Percentiles rank a stretch among this genome's conserved stretches.
phyloP scores from a whole-genome alignment of 371 early-diverging fungal species.

The Actinomucor elegans region DNA sequence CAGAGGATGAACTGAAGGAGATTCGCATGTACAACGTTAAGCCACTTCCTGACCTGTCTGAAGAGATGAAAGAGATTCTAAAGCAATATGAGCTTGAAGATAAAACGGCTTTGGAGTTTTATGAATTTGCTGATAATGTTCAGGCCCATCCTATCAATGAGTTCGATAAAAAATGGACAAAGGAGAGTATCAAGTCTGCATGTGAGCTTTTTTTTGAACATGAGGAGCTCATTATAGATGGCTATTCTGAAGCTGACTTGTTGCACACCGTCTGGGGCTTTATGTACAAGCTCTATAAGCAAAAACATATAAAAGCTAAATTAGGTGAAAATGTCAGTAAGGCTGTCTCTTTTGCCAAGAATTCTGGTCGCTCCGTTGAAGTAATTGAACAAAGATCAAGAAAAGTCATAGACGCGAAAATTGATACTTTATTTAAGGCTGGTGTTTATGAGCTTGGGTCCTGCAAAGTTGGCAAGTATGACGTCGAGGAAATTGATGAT shows the following conservation, averaged over 20 bases:
- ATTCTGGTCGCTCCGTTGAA: not conserved
- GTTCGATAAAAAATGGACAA: slow-evolving; percentile 5
- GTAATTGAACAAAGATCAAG: not conserved
- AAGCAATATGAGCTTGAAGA: not conserved
- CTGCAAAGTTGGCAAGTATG: slow-evolving; percentile 9
- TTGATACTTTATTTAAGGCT: slow-evolving; percentile 5
- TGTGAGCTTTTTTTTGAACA: slow-evolving; percentile 4
- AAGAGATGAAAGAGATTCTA: not conserved
- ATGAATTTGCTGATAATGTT: not conserved
- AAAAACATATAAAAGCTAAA: not conserved
- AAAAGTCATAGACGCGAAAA: slow-evolving; percentile 4
- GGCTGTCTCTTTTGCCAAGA: slow-evolving; percentile 1
- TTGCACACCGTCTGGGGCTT: slow-evolving; percentile 10
- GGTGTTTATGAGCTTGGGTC: slow-evolving; percentile 1
- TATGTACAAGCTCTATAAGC: slow-evolving; percentile 4
- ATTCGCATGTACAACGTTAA: not conserved
- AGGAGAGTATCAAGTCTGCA: slow-evolving; percentile 1
- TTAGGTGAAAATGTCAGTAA: slow-evolving; percentile 4
- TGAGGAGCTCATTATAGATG: not conserved
- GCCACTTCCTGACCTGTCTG: not conserved
- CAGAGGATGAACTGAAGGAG: slow-evolving; percentile 6
- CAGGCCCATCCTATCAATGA: slow-evolving; percentile 1
- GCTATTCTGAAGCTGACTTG: slow-evolving; percentile 3
- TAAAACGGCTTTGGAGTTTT: not conserved
- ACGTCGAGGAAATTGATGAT: slow-evolving; percentile 1